Percentiles rank a stretch among this genome's conserved stretches.
These are phyloP conservation scores for Aspergillus sp. DNA, from an alignment of 2,329 filamentous ascomycete species.

Conservation along the genomic window DNA sequence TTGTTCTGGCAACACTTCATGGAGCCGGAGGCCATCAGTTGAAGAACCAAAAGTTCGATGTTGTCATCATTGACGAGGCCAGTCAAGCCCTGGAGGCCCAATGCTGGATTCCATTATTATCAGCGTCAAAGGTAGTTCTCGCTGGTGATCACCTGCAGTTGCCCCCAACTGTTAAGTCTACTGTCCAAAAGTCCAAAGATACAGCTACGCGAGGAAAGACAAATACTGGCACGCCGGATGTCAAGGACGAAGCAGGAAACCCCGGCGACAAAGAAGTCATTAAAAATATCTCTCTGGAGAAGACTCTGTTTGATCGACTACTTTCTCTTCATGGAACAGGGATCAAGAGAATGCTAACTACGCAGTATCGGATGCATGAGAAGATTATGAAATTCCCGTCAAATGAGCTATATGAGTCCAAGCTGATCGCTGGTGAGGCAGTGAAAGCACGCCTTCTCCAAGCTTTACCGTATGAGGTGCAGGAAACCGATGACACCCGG, in stretches of 20 bases:
- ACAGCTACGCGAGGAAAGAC: conserved; percentile 39
- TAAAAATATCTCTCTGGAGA: conserved; percentile 65
- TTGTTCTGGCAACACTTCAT: conserved; percentile 88
- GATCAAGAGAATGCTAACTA: conserved; percentile 93
- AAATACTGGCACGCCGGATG: neutral
- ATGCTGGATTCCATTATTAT: conserved; percentile 87
- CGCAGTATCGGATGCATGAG: conserved; percentile 97
- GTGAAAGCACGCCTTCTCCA: conserved; percentile 72
- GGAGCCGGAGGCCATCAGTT: conserved; percentile 84
- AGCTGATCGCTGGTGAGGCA: conserved; percentile 72
- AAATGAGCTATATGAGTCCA: conserved; percentile 76
- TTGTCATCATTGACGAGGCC: conserved; percentile 93
- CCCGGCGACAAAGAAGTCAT: conserved; percentile 33
- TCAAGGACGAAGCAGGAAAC: conserved; percentile 28
- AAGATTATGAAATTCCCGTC: conserved; percentile 94
- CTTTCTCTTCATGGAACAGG: conserved; percentile 71
- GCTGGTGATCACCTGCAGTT: conserved; percentile 93
- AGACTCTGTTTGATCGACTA: conserved; percentile 88
- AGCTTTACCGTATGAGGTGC: conserved; percentile 71
- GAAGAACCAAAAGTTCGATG: conserved; percentile 76
- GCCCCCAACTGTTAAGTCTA: conserved; percentile 87
- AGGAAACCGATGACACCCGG: conserved; percentile 76
- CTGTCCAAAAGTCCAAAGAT: conserved; percentile 44
- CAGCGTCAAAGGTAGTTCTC: conserved; percentile 76
- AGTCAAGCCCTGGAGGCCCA: conserved; percentile 94